These are phyloP conservation scores for Bertia moriformis DNA, from an alignment of 2,329 filamentous ascomycete genomes.

Conservation along the genomic window DNA sequence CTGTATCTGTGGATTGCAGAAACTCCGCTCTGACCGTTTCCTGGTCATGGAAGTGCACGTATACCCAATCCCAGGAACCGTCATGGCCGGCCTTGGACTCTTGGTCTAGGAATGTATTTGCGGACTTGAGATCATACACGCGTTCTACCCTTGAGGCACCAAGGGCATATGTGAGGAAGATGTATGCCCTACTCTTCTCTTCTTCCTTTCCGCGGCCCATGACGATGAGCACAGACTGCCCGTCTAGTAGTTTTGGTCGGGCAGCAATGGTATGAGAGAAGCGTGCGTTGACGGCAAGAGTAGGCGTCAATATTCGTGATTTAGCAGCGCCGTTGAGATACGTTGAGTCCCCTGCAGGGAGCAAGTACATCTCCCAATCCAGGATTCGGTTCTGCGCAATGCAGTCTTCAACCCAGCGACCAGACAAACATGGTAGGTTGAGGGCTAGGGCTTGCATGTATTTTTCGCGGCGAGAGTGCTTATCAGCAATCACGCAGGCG, in stretches of 20 bases:
- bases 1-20: not conserved
- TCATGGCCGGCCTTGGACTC: not conserved
- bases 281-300: not conserved
- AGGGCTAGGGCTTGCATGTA: slow-evolving; percentile 1
- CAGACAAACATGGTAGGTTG: not conserved
- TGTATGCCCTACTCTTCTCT: not conserved
- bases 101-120: not conserved
- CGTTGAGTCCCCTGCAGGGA: not conserved
- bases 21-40: not conserved
- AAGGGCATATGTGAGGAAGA: not conserved
- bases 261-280: not conserved
- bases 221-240: not conserved
- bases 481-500: not conserved
- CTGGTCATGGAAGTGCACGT: not conserved
- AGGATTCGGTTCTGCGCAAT: not conserved
- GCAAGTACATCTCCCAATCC: not conserved
- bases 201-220: not conserved
- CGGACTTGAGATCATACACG: not conserved
- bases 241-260: not conserved
- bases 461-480: not conserved
- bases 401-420: slow-evolving; percentile 1
- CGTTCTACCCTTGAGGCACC: not conserved
- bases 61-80: not conserved
- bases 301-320: not conserved
- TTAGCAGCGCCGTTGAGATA: not conserved